Evolutionary conservation across 345 rosid species (phyloP), one percentile per base, ranked within the genome.

Genomic region (Anastatica hierochuntica): DNA sequence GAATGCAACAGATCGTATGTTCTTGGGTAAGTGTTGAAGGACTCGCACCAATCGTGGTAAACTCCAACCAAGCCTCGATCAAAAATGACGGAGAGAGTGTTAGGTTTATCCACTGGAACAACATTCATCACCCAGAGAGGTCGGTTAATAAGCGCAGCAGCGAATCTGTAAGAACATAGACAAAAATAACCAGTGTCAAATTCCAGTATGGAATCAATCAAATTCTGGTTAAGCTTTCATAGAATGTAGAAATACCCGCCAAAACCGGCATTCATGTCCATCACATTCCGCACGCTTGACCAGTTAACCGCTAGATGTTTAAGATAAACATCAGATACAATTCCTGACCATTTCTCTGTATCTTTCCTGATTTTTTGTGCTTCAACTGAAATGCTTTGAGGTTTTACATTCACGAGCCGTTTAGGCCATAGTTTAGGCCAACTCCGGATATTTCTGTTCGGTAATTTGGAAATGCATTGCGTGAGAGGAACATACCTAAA

Each of bases 41-140:
- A 82, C 74, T 90, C 96, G 1, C 96, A 87, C 98, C 98, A 90
- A 50, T 87, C 88, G 5, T 90, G 95, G 53, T 84, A 87, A 48
- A 78, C 56, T 38, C 98, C 98, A 37, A 90, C 81, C 77, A 87
- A 63, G 18, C 96, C 98, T 62, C 98, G 68, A 50, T 82, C 83
- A 34, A 66, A 90, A 24, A 90, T 75, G 14, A 77, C 14, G 1
- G 85, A 41, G 20, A 90, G 82, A 10, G 96, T 87, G 67, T 90
- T 79, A 44, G 71, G 62, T 41, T 62, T 66, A 49, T 78, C 71
- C 36, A 84, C 58, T 3, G 89, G 96, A 33, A 90, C 69, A n/a
- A 90, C 83, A 70, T 90, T 90, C 92, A 90, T 82, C 43, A 84
- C 96, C 98, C 96, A 90, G 7, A 79, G 62, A 8, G 89, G 95